Conservation (phyloP, 768 basidiomycete species). For the Mycena belliarum region DNA sequence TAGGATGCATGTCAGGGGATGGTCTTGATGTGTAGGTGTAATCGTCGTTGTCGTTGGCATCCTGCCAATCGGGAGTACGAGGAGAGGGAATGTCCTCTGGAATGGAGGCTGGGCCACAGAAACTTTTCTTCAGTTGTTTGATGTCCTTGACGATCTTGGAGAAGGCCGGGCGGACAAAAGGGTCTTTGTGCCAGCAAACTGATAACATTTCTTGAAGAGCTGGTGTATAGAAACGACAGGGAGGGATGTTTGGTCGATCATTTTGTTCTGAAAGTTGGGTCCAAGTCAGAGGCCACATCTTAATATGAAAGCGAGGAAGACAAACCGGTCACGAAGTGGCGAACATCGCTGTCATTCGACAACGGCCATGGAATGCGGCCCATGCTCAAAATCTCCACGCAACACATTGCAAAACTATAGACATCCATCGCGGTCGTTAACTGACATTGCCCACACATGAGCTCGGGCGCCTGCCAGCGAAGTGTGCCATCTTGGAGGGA, state of each 20-base stretch:
- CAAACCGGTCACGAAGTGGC: slow-evolving; percentile 52
- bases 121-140: slow-evolving; percentile 43
- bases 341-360: slow-evolving; percentile 52
- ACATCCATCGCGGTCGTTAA: slow-evolving; percentile 62
- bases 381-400: slow-evolving; percentile 62
- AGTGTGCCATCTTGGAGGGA: slow-evolving; percentile 28
- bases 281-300: slow-evolving; percentile 3
- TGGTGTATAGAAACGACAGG: slow-evolving; percentile 33
- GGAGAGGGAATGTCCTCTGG: slow-evolving; percentile 34
- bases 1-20: slow-evolving; percentile 44
- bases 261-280: slow-evolving; percentile 42
- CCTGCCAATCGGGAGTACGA: slow-evolving; percentile 24
- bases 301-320: slow-evolving; percentile 7
- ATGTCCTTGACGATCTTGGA: slow-evolving; percentile 46
- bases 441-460: slow-evolving; percentile 48
- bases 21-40: slow-evolving; percentile 24
- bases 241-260: slow-evolving; percentile 51
- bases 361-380: slow-evolving; percentile 61
- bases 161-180: slow-evolving; percentile 55
- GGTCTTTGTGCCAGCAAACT: slow-evolving; percentile 58
- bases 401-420: slow-evolving; percentile 69
- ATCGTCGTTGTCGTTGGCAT: slow-evolving; percentile 22
- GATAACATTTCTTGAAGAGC: slow-evolving; percentile 47
- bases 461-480: slow-evolving; percentile 73
- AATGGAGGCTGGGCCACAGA: slow-evolving; percentile 31